phyloP scores from a whole-genome alignment of 441 rosid species.

The Theobroma grandiflorum region DNA sequence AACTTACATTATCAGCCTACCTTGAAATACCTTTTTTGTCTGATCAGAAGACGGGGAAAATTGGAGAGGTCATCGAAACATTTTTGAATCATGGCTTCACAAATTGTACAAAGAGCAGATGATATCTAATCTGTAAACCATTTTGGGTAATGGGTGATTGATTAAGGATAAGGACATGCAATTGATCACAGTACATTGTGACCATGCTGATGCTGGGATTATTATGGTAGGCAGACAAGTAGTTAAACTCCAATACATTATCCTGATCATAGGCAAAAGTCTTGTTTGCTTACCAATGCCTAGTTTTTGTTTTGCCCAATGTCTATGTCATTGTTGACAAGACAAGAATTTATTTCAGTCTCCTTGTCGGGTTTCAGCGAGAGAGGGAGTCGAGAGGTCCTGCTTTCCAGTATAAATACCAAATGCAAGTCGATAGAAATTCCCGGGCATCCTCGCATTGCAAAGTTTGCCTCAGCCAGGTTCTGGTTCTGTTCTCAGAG shows the following conservation, averaged over 20 bases:
- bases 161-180: slow-evolving; percentile 16
- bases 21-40: neutral
- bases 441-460: neutral
- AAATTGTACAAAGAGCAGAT: neutral
- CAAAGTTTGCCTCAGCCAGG: neutral
- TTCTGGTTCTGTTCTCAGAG: neutral
- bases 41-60: neutral
- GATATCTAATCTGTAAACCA: neutral
- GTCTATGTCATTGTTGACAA: neutral
- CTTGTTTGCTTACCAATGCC: neutral
- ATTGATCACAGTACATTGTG: neutral
- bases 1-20: neutral
- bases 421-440: neutral
- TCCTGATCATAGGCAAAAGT: neutral
- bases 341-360: slow-evolving; percentile 6
- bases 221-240: slow-evolving; percentile 18
- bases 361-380: neutral
- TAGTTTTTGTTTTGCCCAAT: neutral
- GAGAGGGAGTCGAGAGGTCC: neutral
- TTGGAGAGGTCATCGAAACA: neutral
- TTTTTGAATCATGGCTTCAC: neutral
- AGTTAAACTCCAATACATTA: slow-evolving; percentile 10
- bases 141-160: slow-evolving; percentile 4
- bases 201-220: neutral
- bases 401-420: neutral